Percentiles rank a stretch among this genome's conserved stretches.
phyloP scores from a whole-genome alignment of 2,329 filamentous ascomycete genomes.

The Ceratocystis lukuohia region DNA sequence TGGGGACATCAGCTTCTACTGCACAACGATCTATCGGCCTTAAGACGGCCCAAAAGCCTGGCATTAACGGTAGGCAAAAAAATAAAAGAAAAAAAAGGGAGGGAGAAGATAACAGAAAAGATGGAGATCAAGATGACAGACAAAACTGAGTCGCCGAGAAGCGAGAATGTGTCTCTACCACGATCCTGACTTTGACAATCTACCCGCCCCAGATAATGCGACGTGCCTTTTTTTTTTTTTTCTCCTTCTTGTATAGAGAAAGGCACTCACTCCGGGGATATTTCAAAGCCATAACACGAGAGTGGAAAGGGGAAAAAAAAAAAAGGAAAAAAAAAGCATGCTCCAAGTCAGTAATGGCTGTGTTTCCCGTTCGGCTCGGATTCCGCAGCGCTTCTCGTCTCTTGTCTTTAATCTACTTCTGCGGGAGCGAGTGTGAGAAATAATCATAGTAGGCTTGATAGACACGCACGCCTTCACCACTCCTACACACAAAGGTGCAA shows the following conservation, averaged over 20 bases:
- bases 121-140: not conserved
- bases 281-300: not conserved
- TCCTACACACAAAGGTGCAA: not conserved
- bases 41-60: not conserved
- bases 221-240: not conserved
- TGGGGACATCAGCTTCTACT: not conserved
- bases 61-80: not conserved
- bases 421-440: not conserved
- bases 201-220: not conserved
- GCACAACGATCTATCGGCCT: not conserved
- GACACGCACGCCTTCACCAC: not conserved
- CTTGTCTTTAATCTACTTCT: not conserved
- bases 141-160: constrained; percentile 3
- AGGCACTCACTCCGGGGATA: not conserved
- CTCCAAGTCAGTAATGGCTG: not conserved
- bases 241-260: not conserved
- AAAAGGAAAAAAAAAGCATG: not conserved
- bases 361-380: constrained; percentile 1
- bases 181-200: not conserved
- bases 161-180: constrained; percentile 5
- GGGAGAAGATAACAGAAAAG: not conserved
- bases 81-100: not conserved
- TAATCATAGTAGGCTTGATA: not conserved
- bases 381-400: not conserved
- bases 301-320: not conserved